Evolutionary conservation across 2,329 filamentous ascomycete genomes (phyloP), one percentile per base, ranked within the genome.

Genomic region (Trichoderma brevicompactum): DNA sequence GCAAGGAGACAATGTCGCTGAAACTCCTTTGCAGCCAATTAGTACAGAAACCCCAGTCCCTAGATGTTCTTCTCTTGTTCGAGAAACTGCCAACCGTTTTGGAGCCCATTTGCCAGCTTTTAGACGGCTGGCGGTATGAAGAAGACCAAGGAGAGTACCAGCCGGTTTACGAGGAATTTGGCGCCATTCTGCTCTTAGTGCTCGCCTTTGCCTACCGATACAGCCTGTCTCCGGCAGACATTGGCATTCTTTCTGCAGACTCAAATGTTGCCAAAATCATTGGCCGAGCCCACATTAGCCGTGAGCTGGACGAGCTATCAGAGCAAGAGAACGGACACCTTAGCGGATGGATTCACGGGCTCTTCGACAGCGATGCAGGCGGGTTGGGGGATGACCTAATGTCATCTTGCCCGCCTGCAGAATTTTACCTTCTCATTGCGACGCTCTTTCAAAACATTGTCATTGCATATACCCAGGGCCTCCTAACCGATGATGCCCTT

Each of bases 61-160:
- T 95, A 43, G 92, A 95, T 74, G 85, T 94, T 1, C 82, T 95
- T 65, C 80, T 94, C 41, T 83, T 94, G 2, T 94, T 94, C 72
- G 87, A 90, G 66, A 91, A 88, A 66, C 83, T 90, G 0, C 80
- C 85, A 0, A 84, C 84, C n/a, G 85, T 95, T 10, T 78, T 95
- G 3, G 86, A 87, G 55, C 92, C 92, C 1, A 77, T 95, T 1
- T 94, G 90, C 74, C 86, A 88, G 23, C 80, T 94, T 10, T 81
- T 96, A 12, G 91, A 95, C 70, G 87, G 86, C 67, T 95, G 92
- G 92, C 82, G 85, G 10, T 92, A 94, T 70, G 92, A 94, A 44
- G 91, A 93, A 67, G 91, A 94, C 70, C 91, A 94, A 76, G 88
- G 87, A 61, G 92, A 95, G 73, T 92, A 92, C 70, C 92, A 94